A percentile compares a stretch with the other conserved stretches of the same genome.
phyloP scores from a whole-genome alignment of 73 alveolate genomes.

The Paramecium sexaurelia region DNA sequence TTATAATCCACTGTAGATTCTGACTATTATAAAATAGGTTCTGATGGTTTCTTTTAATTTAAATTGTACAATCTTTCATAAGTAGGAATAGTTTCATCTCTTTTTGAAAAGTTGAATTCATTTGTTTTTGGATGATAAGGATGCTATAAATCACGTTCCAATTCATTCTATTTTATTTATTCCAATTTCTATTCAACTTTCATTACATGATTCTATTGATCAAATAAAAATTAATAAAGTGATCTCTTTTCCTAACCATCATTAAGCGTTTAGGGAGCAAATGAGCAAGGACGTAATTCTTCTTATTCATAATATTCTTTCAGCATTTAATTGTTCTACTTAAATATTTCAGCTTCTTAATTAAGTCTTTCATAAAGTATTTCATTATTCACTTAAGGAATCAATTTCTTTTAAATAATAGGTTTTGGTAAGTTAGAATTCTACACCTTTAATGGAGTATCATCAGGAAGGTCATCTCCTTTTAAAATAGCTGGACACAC shows the following conservation, averaged over 20 bases:
- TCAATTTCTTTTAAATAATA: neutral
- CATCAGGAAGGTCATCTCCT: slow-evolving; percentile 44
- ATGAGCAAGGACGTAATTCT: slow-evolving; percentile 48
- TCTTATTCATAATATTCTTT: slow-evolving; percentile 30
- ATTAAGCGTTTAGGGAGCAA: neutral
- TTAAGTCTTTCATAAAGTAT: slow-evolving; percentile 18
- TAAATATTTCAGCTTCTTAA: slow-evolving; percentile 49
- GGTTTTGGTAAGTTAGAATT: slow-evolving; percentile 24
- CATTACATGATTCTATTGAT: slow-evolving; percentile 47
- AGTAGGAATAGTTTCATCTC: slow-evolving; percentile 59
- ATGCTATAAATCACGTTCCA: neutral
- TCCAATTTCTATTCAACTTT: slow-evolving; percentile 50
- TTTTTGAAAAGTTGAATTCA: slow-evolving; percentile 18
- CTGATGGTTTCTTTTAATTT: neutral
- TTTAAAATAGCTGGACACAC: slow-evolving; percentile 23
- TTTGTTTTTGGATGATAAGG: slow-evolving; percentile 56
- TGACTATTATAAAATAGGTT: neutral
- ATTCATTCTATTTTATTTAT: slow-evolving; percentile 33
- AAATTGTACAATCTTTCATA: slow-evolving; percentile 65
- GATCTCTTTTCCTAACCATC: slow-evolving; percentile 57
- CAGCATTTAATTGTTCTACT: slow-evolving; percentile 16
- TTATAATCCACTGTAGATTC: neutral
- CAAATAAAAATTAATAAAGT: slow-evolving; percentile 35
- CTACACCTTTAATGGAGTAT: neutral
- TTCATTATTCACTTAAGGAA: neutral